These are phyloP conservation scores for Schwanniomyces sp. DNA, from an alignment of 805 yeast species.

Conservation along the genomic window DNA sequence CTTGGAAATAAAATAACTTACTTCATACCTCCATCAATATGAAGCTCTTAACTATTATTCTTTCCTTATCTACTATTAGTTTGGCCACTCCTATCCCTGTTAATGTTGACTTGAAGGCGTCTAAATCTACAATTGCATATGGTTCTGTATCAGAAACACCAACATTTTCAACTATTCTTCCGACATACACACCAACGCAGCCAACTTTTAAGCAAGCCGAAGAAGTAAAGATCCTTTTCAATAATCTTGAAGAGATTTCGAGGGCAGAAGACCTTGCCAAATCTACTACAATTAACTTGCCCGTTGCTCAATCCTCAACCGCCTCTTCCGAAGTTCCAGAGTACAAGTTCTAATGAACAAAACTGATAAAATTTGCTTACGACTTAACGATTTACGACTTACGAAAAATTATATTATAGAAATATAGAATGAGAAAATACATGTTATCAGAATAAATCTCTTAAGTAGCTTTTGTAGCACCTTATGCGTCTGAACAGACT, in stretches of 20 bases:
- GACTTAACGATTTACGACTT: not conserved
- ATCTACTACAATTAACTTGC: not conserved
- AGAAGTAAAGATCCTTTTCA: conserved; percentile 15
- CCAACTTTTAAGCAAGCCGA: conserved; percentile 7
- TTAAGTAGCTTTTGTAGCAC: not conserved
- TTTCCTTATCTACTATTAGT: not conserved
- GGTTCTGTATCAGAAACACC: conserved; percentile 5
- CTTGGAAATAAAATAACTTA: not conserved
- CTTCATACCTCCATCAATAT: not conserved
- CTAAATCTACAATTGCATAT: conserved; percentile 1
- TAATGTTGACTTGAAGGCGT: conserved; percentile 21
- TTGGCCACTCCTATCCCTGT: conserved; percentile 31
- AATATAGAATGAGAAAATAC: not conserved
- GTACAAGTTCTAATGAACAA: not conserved
- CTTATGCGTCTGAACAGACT: not conserved
- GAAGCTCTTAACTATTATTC: conserved; percentile 1
- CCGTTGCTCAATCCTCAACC: not conserved
- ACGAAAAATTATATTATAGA: not conserved
- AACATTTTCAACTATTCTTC: conserved; percentile 13
- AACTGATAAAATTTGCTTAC: not conserved
- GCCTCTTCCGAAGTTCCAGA: not conserved
- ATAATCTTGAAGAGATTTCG: conserved; percentile 11
- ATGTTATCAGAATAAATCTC: not conserved
- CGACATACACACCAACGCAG: conserved; percentile 16
- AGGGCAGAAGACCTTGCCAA: not conserved